Base-by-base conservation (phyloP, 768 basidiomycete species). In the Tricholoma saponaceum region DNA sequence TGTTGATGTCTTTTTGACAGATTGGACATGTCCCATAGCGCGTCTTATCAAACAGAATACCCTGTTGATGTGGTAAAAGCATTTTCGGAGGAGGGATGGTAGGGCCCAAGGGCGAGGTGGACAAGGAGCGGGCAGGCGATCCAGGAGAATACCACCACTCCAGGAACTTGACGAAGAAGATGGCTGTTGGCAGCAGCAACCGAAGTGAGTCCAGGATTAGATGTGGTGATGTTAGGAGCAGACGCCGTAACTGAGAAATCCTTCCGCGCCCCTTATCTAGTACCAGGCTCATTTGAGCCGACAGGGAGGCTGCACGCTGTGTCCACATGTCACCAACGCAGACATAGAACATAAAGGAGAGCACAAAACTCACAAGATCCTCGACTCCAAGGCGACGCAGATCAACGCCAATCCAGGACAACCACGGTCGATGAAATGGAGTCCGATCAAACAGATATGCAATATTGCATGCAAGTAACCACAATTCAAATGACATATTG, bases 81-180 rank as follows among this genome's bases (percentile, higher is more conserved):
- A 90, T 82, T 61, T 78, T 79, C 44, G 91, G 95, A 13, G 91
- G 91, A 61, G 89, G 88, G 43, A 92, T 79, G 1, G 83, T 78
- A 26, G 87, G 90, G 6, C 86, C 89, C 52, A 82, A 79, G 12
- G 78, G 79, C 10, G 83, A 84, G 30, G 78, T 78, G 8, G 84
- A 79, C 54, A 91, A 73, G n/a, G 84, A 83, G 39, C 86, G 83
- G 16, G 90, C 91, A 3, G 90, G 95, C 10, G 92, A 97, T 44
- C 82, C 82, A 20, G 97, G 95, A 4, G 94, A 95, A 68, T 98
- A 98, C 95, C 96, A 99, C 95, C 97, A 99, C 73, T 98, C 95
- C 47, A 97, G 78, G 72, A 98, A 95, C 72, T 95, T 96, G 76
- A 99, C 79, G 69, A 92, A 90, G 72, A 99, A 96, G 58, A 99